Conservation (phyloP, 768 basidiomycete species). For the Hirschioporus abietinus region DNA sequence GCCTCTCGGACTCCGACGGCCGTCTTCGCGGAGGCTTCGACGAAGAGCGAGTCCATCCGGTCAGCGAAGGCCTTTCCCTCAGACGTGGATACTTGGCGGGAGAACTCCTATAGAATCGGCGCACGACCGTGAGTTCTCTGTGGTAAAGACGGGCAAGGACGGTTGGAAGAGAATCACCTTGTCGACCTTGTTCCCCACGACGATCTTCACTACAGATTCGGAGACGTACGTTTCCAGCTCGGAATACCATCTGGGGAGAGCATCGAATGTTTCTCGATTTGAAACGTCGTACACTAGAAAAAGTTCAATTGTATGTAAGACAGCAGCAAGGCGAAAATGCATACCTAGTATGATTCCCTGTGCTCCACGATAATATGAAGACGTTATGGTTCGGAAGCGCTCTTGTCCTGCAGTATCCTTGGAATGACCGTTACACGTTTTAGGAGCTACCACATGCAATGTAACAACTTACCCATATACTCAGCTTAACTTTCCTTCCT, state of each 20-base stretch:
- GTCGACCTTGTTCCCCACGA: constrained; percentile 94
- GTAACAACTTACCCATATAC: constrained; percentile 78
- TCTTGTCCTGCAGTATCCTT: constrained; percentile 97
- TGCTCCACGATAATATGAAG: constrained; percentile 89
- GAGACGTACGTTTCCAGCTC: constrained; percentile 94
- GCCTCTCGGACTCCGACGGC: constrained; percentile 75
- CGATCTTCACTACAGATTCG: constrained; percentile 82
- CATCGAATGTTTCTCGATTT: constrained; percentile 88
- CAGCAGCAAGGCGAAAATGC: constrained; percentile 10
- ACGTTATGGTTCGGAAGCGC: constrained; percentile 92
- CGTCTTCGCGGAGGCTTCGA: constrained; percentile 94
- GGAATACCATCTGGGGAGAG: constrained; percentile 87
- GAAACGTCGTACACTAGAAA: constrained; percentile 88
- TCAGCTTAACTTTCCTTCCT: constrained; percentile 83
- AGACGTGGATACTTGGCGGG: constrained; percentile 73
- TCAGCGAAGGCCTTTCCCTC: constrained; percentile 80
- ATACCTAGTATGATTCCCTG: constrained; percentile 76
- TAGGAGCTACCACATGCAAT: not conserved
- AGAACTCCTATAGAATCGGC: constrained; percentile 61
- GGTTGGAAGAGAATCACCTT: constrained; percentile 44
- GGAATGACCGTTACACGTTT: constrained; percentile 3
- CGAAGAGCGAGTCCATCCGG: constrained; percentile 78
- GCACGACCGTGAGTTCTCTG: not conserved
- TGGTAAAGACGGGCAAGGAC: not conserved
- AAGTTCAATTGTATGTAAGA: constrained; percentile 10